Base-by-base conservation (phyloP, 1,284 basidiomycete genomes). In the Malassezia dermatis region DNA sequence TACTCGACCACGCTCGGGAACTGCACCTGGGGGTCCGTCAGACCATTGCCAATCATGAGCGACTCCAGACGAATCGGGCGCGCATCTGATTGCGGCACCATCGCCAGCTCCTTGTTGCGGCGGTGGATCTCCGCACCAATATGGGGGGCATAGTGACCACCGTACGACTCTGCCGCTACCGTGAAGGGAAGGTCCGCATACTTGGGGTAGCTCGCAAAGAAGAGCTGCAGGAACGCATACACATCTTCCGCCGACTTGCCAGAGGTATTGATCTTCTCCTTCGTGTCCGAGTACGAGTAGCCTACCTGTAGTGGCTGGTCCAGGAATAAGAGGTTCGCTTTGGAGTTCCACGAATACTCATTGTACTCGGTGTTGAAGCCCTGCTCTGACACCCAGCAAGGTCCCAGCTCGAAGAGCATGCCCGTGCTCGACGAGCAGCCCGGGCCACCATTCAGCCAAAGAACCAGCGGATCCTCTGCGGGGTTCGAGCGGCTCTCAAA, bases 361-460 rank as follows among this genome's bases (percentile, higher is more conserved):
- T 94, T 93, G 68, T 76, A 75, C 8, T 82, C 84, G 23, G 84
- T 85, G 67, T 81, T 81, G 49, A 78, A 77, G 34, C 87, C 87
- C 3, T 84, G 79, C 53, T 89, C 77, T 8, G 78, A 76, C 62
- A 93, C 79, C 30, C 77, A 78, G 77, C 89, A 93, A 0, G 89
- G 88, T 0, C 89, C 89, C 31, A 94, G 83, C 76, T 95, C 88
- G 61, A 89, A 76, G 83, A 85, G n/a, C 81, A 86, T 62, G 80
- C 71, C 71, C 34, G 64, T 66, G 46, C 63, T 64, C 19, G 67
- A 68, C 28, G 66, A 73, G 59, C 69, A 66, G 49, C 72, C 86
- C 13, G 86, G 86, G 5, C 86, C 86, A 43, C 88, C 89, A 66
- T 89, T 90, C 39, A 91, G 78, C 90, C 90, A 93, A 53, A 94